phyloP scores from a whole-genome alignment of 2,329 filamentous ascomycete species.

The Thielaviopsis musarum region DNA sequence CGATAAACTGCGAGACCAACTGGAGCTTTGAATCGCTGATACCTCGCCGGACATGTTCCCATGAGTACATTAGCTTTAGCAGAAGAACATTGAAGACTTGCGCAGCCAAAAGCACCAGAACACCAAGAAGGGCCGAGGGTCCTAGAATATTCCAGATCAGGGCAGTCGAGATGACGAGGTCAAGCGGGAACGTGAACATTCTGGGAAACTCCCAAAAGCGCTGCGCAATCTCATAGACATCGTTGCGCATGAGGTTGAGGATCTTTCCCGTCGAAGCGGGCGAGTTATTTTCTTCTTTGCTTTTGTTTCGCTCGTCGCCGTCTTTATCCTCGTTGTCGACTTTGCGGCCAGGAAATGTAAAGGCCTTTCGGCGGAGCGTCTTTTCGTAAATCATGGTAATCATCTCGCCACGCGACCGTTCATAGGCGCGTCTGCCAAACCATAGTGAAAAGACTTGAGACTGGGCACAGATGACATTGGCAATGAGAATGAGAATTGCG shows the following conservation, averaged over 20 bases:
- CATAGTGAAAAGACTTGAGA: slow-evolving; percentile 54
- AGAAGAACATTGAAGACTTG: slow-evolving; percentile 54
- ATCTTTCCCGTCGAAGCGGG: slow-evolving; percentile 74
- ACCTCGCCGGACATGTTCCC: slow-evolving; percentile 52
- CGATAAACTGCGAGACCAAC: slow-evolving; percentile 70
- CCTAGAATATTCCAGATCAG: slow-evolving; percentile 68
- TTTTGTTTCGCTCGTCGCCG: slow-evolving; percentile 10
- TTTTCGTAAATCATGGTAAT: slow-evolving; percentile 76
- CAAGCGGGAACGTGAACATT: slow-evolving; percentile 61
- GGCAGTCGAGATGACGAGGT: slow-evolving; percentile 54
- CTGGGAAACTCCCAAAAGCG: slow-evolving; percentile 74
- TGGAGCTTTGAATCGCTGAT: slow-evolving; percentile 67
- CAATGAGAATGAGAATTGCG: slow-evolving; percentile 41
- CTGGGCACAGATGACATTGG: slow-evolving; percentile 46
- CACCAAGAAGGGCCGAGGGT: slow-evolving; percentile 49
- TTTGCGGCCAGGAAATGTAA: slow-evolving; percentile 23
- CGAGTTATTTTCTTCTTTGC: not conserved
- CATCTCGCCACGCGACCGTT: slow-evolving; percentile 67
- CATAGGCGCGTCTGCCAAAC: slow-evolving; percentile 73
- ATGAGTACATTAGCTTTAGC: slow-evolving; percentile 27
- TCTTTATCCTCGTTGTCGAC: slow-evolving; percentile 12
- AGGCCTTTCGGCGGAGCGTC: slow-evolving; percentile 47
- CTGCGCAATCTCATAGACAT: slow-evolving; percentile 69
- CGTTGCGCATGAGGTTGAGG: slow-evolving; percentile 67
- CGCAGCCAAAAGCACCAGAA: slow-evolving; percentile 34